Conservation (phyloP, 2,329 filamentous ascomycete genomes). For the Alternaria sp. region DNA sequence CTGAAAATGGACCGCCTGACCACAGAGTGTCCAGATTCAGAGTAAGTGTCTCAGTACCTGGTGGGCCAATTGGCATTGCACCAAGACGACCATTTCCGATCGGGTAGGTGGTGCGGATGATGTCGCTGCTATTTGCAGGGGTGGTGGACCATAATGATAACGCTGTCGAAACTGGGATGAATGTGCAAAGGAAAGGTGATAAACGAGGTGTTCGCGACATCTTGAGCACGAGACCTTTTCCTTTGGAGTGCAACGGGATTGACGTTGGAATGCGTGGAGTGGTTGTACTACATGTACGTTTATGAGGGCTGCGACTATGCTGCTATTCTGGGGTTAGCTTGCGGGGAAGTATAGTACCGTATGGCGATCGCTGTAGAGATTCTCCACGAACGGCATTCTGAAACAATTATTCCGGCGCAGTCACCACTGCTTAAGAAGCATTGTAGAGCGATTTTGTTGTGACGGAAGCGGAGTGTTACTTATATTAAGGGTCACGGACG, state of each 20-base stretch:
- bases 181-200: neutral
- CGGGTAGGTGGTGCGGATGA: conserved; percentile 51
- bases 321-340: neutral
- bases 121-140: conserved; percentile 30
- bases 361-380: conserved; percentile 15
- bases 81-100: conserved; percentile 62
- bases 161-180: conserved; percentile 4
- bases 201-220: neutral
- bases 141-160: conserved; percentile 32
- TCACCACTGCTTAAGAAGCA: no score
- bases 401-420: neutral
- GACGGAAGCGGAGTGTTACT: neutral
- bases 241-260: accelerated
- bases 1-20: conserved; percentile 61
- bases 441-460: neutral
- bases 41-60: conserved; percentile 55
- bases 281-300: neutral
- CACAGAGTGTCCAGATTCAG: conserved; percentile 62
- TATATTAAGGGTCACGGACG: neutral
- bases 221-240: neutral
- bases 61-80: conserved; percentile 57
- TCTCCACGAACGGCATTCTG: conserved; percentile 2
- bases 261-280: neutral
- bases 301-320: neutral
- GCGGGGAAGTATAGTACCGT: conserved; percentile 9